Conservation (phyloP, 2,329 filamentous ascomycete genomes). For the Aureobasidium leucospermi region DNA sequence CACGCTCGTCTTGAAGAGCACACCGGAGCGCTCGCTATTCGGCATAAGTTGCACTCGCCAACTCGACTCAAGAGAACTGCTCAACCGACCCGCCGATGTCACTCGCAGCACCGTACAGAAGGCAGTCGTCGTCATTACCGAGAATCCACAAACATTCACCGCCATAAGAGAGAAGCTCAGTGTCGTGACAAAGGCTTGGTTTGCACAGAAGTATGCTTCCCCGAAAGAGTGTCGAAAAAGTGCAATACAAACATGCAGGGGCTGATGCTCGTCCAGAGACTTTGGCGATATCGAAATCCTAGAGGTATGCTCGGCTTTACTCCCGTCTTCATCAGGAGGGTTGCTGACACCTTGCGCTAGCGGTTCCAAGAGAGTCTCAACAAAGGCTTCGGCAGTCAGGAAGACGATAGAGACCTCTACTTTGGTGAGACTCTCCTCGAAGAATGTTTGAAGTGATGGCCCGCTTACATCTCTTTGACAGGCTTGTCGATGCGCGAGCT, state of each 20-base stretch:
- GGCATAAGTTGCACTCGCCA: constrained; percentile 94
- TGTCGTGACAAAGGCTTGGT: constrained; percentile 92
- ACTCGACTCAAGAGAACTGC: constrained; percentile 69
- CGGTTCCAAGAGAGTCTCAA: constrained; percentile 82
- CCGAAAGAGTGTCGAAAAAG: neutral
- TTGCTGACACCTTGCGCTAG: neutral
- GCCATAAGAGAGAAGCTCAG: constrained; percentile 83
- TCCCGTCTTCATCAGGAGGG: constrained; percentile 23
- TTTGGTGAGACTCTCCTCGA: constrained; percentile 54
- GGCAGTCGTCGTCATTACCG: constrained; percentile 89
- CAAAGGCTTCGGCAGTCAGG: constrained; percentile 51
- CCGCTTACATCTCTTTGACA: constrained; percentile 21
- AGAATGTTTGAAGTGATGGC: neutral
- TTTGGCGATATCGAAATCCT: constrained; percentile 90
- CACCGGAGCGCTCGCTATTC: constrained; percentile 70
- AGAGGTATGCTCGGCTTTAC: constrained; percentile 34
- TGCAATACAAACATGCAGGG: constrained; percentile 1
- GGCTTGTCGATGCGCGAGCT: constrained; percentile 75
- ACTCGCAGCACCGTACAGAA: constrained; percentile 98
- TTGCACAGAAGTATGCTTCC: constrained; percentile 64
- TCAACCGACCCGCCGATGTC: constrained; percentile 76
- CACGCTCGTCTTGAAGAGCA: constrained; percentile 58
- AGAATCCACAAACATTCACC: constrained; percentile 83
- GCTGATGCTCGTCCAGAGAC: constrained; percentile 44
- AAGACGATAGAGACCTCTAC: constrained; percentile 75